Percentiles rank a stretch among this genome's conserved stretches.
phyloP scores from a whole-genome alignment of 371 early-diverging fungal genomes.

The Blakeslea trispora region DNA sequence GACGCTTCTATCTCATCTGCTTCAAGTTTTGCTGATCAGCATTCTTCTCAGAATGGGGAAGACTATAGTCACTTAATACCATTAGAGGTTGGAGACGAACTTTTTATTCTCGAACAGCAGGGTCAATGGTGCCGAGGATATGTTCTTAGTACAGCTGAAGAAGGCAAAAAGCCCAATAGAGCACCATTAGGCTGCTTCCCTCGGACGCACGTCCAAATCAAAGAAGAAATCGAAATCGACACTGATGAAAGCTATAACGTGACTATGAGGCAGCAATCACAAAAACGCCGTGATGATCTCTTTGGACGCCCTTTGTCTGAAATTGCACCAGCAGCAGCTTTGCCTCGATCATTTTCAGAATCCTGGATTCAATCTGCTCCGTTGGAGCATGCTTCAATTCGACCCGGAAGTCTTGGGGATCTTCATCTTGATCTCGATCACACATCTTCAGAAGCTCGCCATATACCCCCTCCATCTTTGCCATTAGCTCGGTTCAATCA shows the following conservation, averaged over 20 bases:
- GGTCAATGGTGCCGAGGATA: constrained; percentile 71
- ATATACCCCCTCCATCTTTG: constrained; percentile 44
- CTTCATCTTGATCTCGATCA: constrained; percentile 15
- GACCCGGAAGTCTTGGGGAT: constrained; percentile 28
- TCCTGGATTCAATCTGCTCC: constrained; percentile 20
- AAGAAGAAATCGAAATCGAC: constrained; percentile 49
- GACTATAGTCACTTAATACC: constrained; percentile 44
- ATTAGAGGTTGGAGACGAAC: constrained; percentile 60
- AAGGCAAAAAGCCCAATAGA: constrained; percentile 43
- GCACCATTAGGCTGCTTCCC: constrained; percentile 68
- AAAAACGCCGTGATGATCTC: not conserved
- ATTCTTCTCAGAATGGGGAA: constrained; percentile 19
- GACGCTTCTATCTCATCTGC: constrained; percentile 32
- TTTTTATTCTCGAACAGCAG: constrained; percentile 57
- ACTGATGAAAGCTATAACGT: constrained; percentile 22
- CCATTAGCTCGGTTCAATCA: constrained; percentile 56
- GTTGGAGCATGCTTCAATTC: not conserved
- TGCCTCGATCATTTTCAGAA: constrained; percentile 37
- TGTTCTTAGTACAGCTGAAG: constrained; percentile 50
- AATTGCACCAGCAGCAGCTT: constrained; percentile 3
- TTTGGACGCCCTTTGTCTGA: constrained; percentile 11
- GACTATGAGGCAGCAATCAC: not conserved
- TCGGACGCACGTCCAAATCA: constrained; percentile 57
- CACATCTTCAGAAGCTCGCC: not conserved
- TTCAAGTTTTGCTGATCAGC: constrained; percentile 22